Conservation (phyloP, 177 flowering plant genomes). For the Vitis hybrid region DNA sequence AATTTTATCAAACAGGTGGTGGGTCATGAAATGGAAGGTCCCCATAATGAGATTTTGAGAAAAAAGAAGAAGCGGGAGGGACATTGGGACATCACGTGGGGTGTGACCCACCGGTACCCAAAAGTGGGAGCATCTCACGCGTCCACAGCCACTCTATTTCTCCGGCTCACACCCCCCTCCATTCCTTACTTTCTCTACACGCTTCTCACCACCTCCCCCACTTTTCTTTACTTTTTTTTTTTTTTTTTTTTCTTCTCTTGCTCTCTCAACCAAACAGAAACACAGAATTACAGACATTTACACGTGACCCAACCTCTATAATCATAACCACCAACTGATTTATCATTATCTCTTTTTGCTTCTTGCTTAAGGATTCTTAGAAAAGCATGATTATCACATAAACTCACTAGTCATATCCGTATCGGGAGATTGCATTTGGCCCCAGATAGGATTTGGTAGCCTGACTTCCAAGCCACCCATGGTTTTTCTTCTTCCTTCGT, state of each 20-base stretch:
- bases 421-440: too few relatives aligned
- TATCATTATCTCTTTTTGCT: conserved; percentile 8
- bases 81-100: conserved; percentile 34
- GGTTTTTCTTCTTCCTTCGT: too few relatives aligned
- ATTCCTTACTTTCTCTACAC: conserved; percentile 32
- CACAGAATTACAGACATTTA: conserved; percentile 20
- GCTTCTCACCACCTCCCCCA: conserved; percentile 24
- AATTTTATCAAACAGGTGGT: conserved; percentile 10
- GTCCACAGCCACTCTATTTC: conserved; percentile 6
- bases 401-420: too few relatives aligned
- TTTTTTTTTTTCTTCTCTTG: not conserved
- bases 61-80: not conserved
- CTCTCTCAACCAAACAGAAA: not conserved
- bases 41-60: conserved; percentile 13
- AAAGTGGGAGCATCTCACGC: conserved; percentile 34
- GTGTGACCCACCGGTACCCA: conserved; percentile 29
- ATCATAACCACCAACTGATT: conserved; percentile 16
- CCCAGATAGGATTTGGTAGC: too few relatives aligned
- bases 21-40: conserved; percentile 3
- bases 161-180: not conserved
- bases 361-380: too few relatives aligned
- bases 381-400: too few relatives aligned
- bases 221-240: not conserved
- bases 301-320: conserved; percentile 44
- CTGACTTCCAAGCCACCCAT: too few relatives aligned